A percentile compares a stretch with the other conserved stretches of the same genome.
phyloP scores from a whole-genome alignment of 2,329 filamentous ascomycete species.

The Amylocarpus encephaloides region DNA sequence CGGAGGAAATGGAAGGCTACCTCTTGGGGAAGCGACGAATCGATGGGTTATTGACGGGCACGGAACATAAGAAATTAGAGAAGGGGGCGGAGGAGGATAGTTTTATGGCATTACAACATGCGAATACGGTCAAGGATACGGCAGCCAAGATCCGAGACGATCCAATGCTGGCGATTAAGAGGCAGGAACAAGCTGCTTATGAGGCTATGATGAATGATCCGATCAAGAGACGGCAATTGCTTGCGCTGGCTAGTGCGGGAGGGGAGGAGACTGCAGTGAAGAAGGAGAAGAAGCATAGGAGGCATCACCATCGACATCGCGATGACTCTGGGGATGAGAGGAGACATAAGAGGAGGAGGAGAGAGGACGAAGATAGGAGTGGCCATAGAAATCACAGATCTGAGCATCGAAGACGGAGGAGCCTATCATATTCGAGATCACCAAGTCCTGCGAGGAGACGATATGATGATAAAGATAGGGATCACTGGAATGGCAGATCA shows the following conservation, averaged over 20 bases:
- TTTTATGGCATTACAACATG: constrained; percentile 58
- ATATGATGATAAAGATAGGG: constrained; percentile 19
- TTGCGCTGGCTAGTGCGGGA: constrained; percentile 55
- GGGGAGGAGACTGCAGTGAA: constrained; percentile 38
- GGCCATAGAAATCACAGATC: constrained; percentile 5
- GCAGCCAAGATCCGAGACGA: constrained; percentile 84
- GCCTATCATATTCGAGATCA: constrained; percentile 20
- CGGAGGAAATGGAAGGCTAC: constrained; percentile 90
- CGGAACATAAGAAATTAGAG: constrained; percentile 72
- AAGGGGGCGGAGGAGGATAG: constrained; percentile 60
- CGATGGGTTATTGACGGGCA: constrained; percentile 77
- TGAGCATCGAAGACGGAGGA: constrained; percentile 28
- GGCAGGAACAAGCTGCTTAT: constrained; percentile 77
- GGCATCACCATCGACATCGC: constrained; percentile 36
- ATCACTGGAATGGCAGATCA: constrained; percentile 31
- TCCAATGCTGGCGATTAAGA: constrained; percentile 87
- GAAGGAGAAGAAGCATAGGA: constrained; percentile 41
- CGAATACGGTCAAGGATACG: constrained; percentile 71
- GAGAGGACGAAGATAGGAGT: constrained; percentile 29
- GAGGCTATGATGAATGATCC: constrained; percentile 76
- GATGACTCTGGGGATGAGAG: constrained; percentile 33
- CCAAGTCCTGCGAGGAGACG: background rate
- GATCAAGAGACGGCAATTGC: constrained; percentile 58
- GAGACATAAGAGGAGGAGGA: constrained; percentile 40
- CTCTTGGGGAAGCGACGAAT: constrained; percentile 87